Percentiles rank a stretch among this genome's conserved stretches.
Evolutionary conservation across 2,329 filamentous ascomycete species (phyloP).

Genomic region (Ophiostoma sp.): DNA sequence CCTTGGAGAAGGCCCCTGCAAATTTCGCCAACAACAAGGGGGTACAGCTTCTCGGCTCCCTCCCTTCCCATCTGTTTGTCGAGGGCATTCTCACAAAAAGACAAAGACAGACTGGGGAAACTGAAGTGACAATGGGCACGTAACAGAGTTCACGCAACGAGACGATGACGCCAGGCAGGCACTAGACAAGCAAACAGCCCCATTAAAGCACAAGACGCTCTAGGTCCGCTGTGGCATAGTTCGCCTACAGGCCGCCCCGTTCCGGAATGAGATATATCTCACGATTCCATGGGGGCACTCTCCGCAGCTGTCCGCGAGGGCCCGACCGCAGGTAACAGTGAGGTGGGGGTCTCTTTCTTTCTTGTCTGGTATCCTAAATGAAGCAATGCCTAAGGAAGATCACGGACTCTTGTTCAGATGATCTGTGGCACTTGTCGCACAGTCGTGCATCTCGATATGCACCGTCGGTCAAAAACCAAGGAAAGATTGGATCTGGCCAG

Average conservation of each 20-base stretch:
- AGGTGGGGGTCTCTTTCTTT: neutral
- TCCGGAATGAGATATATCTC: neutral
- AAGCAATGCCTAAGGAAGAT: neutral
- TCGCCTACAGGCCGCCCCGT: neutral
- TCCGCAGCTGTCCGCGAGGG: neutral
- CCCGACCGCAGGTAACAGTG: neutral
- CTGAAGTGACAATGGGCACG: neutral
- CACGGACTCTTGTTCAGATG: slow-evolving; percentile 4
- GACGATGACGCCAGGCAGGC: neutral
- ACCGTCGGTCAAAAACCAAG: neutral
- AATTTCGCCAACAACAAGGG: slow-evolving; percentile 11
- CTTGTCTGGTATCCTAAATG: neutral
- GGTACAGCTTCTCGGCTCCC: slow-evolving; percentile 6
- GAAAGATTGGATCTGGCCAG: neutral
- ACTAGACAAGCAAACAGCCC: neutral
- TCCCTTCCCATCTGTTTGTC: neutral
- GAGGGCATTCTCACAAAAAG: neutral
- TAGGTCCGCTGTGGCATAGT: neutral
- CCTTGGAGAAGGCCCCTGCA: neutral
- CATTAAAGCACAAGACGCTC: neutral
- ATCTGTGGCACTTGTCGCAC: neutral
- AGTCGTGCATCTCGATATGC: slow-evolving; percentile 4
- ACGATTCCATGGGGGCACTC: neutral
- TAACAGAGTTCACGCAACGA: neutral
- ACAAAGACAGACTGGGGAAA: neutral